These are phyloP conservation scores for Alternaria conjuncta DNA, from an alignment of 2,329 filamentous ascomycete species.

Conservation along the genomic window DNA sequence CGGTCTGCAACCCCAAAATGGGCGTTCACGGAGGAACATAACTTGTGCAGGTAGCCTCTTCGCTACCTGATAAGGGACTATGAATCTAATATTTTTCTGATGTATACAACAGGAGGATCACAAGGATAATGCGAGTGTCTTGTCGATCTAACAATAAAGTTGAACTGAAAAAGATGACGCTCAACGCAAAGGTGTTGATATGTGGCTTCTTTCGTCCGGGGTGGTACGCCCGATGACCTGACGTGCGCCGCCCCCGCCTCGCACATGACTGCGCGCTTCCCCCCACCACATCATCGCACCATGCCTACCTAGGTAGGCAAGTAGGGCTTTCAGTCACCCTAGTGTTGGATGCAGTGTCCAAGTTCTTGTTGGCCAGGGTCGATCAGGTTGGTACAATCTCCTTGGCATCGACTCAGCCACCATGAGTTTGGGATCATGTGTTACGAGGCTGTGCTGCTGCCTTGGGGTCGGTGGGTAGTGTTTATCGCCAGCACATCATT, in stretches of 20 bases:
- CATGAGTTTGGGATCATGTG: neutral
- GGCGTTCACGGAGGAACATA: too few relatives aligned
- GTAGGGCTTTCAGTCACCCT: neutral
- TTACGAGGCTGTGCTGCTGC: neutral
- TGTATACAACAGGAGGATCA: rapidly evolving
- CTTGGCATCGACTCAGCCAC: neutral
- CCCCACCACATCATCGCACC: neutral
- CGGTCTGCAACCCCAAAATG: too few relatives aligned
- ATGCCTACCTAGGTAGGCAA: neutral
- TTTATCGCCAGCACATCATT: neutral
- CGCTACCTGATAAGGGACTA: neutral
- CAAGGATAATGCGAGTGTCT: neutral
- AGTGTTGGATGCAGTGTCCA: neutral
- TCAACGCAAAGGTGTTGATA: neutral
- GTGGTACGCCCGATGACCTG: neutral
- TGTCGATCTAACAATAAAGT: neutral
- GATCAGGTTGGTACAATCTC: neutral
- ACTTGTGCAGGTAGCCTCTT: neutral
- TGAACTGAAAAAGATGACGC: too few relatives aligned
- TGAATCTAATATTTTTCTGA: neutral
- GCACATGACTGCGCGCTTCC: neutral
- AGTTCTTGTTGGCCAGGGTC: neutral
- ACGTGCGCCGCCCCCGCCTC: neutral
- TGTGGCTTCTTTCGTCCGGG: neutral
- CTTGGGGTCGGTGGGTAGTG: neutral